phyloP scores from a whole-genome alignment of 2,329 filamentous ascomycete genomes.

The Neofusicoccum laricinum region DNA sequence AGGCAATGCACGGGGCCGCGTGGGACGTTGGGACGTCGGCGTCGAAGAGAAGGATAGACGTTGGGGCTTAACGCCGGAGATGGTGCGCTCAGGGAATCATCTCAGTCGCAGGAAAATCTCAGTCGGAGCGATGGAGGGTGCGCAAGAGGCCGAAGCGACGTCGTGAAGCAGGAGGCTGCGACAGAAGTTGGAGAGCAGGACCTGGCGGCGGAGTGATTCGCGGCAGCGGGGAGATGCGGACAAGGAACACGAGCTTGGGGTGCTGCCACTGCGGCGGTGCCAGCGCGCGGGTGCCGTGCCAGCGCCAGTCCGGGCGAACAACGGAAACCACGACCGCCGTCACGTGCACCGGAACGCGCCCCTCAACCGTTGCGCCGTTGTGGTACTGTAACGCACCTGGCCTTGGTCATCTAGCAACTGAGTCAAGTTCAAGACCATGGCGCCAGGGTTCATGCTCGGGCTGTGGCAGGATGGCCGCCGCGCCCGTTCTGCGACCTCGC shows the following conservation, averaged over 20 bases:
- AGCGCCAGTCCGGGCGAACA: neutral
- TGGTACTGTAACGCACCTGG: neutral
- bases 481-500: too few species aligned
- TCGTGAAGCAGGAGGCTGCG: neutral
- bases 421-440: too few species aligned
- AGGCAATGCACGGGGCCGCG: neutral
- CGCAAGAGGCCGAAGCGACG: neutral
- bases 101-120: neutral
- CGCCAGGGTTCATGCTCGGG: too few species aligned
- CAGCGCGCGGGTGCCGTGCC: neutral
- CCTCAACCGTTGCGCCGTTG: neutral
- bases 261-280: neutral
- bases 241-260: neutral
- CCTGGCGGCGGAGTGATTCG: neutral
- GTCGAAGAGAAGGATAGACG: neutral
- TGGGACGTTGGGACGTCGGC: neutral
- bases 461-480: too few species aligned
- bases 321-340: neutral
- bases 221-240: neutral
- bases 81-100: slow-evolving; percentile 11
- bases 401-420: too few species aligned
- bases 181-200: neutral
- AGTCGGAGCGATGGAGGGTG: neutral
- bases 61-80: slow-evolving; percentile 3
- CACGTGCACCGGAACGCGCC: neutral